phyloP scores from a whole-genome alignment of 1,139 yeast genomes.

The Pichia sp. region DNA sequence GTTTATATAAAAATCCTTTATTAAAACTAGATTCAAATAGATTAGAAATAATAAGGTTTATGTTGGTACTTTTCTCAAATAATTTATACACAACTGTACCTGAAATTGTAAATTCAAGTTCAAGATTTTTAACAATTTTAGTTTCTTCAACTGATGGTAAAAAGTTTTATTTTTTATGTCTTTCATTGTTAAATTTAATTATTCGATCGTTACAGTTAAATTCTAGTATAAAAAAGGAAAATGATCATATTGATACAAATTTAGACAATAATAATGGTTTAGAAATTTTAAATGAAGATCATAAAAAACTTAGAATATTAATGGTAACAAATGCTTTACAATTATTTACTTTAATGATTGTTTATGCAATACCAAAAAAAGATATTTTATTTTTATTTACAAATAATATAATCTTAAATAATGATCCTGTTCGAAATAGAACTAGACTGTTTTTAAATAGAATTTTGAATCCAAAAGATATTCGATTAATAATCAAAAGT shows the following conservation, averaged over 20 bases:
- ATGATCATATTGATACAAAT: background rate
- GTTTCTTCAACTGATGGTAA: slow-evolving; percentile 48
- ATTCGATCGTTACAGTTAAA: slow-evolving; percentile 33
- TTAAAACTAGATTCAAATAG: slow-evolving; percentile 58
- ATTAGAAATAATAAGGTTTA: slow-evolving; percentile 55
- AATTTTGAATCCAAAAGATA: slow-evolving; percentile 48
- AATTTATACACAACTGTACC: slow-evolving; percentile 49
- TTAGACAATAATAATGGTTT: slow-evolving; percentile 27
- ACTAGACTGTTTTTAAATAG: slow-evolving; percentile 48
- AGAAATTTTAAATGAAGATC: slow-evolving; percentile 26
- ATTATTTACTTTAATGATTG: slow-evolving; percentile 53
- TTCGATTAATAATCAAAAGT: slow-evolving; percentile 41
- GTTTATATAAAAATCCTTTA: slow-evolving; percentile 38
- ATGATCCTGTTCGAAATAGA: slow-evolving; percentile 37
- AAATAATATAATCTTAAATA: slow-evolving; percentile 18
- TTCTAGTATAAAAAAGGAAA: slow-evolving; percentile 7
- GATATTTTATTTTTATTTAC: slow-evolving; percentile 42
- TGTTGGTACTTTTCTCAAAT: slow-evolving; percentile 59
- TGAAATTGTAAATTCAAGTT: slow-evolving; percentile 44
- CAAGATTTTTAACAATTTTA: slow-evolving; percentile 51
- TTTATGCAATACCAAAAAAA: slow-evolving; percentile 55
- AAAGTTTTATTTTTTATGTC: slow-evolving; percentile 48
- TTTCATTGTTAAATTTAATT: slow-evolving; percentile 61
- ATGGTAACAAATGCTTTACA: slow-evolving; percentile 57
- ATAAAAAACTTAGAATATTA: slow-evolving; percentile 44